These are phyloP conservation scores for Phytophthora hibernalis DNA, from an alignment of 352 stramenopile species.

Conservation along the genomic window DNA sequence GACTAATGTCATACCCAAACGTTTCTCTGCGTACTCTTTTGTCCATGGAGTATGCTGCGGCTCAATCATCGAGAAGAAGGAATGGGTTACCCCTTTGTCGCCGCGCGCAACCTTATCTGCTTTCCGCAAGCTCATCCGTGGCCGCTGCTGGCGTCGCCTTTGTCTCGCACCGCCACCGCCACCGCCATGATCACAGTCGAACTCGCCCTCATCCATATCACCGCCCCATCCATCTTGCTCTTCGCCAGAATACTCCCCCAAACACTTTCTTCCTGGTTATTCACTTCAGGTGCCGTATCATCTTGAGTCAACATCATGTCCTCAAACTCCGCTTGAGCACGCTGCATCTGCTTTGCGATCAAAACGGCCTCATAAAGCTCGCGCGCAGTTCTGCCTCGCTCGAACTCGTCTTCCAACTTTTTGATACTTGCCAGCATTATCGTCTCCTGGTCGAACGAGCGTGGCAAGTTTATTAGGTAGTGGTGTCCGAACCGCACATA, in stretches of 20 bases:
- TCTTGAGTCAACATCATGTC: slow-evolving; percentile 6
- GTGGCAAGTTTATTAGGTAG: slow-evolving; percentile 82
- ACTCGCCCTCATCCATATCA: slow-evolving; percentile 5
- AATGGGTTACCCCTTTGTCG: slow-evolving; percentile 80
- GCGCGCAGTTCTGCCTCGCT: slow-evolving; percentile 69
- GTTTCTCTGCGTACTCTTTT: slow-evolving; percentile 46
- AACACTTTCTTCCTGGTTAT: slow-evolving; percentile 8
- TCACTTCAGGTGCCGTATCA: background rate
- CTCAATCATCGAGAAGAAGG: slow-evolving; percentile 79
- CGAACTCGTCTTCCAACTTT: slow-evolving; percentile 80
- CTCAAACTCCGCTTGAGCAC: slow-evolving; percentile 19
- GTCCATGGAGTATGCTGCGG: slow-evolving; percentile 41
- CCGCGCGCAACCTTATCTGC: slow-evolving; percentile 41
- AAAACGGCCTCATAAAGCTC: slow-evolving; percentile 82
- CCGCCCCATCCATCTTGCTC: slow-evolving; percentile 22
- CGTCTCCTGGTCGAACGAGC: slow-evolving; percentile 80
- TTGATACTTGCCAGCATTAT: slow-evolving; percentile 77
- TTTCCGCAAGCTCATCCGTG: slow-evolving; percentile 46
- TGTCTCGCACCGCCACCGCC: slow-evolving; percentile 7
- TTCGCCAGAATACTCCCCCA: slow-evolving; percentile 26
- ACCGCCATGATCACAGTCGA: slow-evolving; percentile 1
- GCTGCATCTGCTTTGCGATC: slow-evolving; percentile 55
- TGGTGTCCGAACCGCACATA: slow-evolving; percentile 82
- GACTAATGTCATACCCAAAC: slow-evolving; percentile 52
- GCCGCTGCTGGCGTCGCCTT: slow-evolving; percentile 12